Evolutionary conservation across 2,329 filamentous ascomycete genomes (phyloP), one percentile per base, ranked within the genome.

Genomic region (Pleurostoma richardsiae): DNA sequence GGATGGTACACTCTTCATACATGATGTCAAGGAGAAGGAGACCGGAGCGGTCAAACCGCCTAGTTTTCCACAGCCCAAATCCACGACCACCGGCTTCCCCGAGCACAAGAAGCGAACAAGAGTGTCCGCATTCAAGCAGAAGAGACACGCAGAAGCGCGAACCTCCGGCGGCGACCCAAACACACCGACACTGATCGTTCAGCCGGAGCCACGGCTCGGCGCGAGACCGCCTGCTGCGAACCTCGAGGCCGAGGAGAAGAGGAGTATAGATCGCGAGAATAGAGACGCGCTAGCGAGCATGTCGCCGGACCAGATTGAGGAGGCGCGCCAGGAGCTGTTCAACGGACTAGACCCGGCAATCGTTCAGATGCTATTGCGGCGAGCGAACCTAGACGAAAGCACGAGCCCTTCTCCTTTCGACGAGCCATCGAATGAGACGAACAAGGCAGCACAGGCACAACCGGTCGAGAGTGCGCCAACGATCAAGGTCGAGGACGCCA

Each of bases 181-280:
- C 47, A 44, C 5, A 10, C n/a, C 40, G 6, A 36, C n/a, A 5
- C 51, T 54, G 41, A 26, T 49, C 50, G 30, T 46, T 52, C 50
- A 44, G 53, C 50, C 48, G 53, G 31, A 52, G 59, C 36, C 47
- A 56, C 49, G 46, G 51, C 47, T 39, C 53, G 42, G 11, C 52
- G 29, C 44, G 46, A 44, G 41, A 56, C 52, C 48, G 43, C 49
- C 49, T 51, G 41, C 31, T 56, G 51, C 28, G n/a, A 58, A 52
- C 33, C 60, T 67, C 38, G 70, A 72, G 39, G 64, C 75, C 8
- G 72, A 77, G 40, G 90, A 96, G 59, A 82, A 80, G 58, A 70
- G 71, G 52, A 74, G 77, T 4, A 97, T 99, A 62, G 87, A 92
- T 58, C 77, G 83, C 54, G 90, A 97, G 63, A 99, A 97, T 59